phyloP scores from a whole-genome alignment of 441 rosid genomes.

The Pelargonium cotyledonis region DNA sequence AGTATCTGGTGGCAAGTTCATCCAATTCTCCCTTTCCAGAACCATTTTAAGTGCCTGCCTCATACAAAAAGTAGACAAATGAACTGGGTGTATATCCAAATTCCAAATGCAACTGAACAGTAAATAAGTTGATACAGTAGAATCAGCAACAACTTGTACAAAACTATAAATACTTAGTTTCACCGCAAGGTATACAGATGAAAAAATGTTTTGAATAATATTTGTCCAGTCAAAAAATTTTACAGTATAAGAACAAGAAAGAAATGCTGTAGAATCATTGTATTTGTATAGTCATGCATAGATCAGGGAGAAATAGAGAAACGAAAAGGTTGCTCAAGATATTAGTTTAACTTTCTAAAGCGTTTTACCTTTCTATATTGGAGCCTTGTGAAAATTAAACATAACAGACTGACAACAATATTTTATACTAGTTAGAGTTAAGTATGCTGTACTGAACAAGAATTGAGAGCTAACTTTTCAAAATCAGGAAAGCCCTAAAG shows the following conservation, averaged over 20 bases:
- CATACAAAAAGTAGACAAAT: not conserved
- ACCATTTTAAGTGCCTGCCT: slow-evolving; percentile 96
- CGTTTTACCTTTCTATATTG: not conserved
- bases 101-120: slow-evolving; percentile 6
- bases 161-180: not conserved
- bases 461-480: not conserved
- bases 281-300: not conserved
- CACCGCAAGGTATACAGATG: not conserved
- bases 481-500: not conserved
- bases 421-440: not conserved
- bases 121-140: not conserved
- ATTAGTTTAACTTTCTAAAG: not conserved
- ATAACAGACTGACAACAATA: not conserved
- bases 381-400: not conserved
- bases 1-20: slow-evolving; percentile 66
- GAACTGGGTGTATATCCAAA: not conserved
- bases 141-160: slow-evolving; percentile 4
- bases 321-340: not conserved
- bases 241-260: slow-evolving; percentile 5
- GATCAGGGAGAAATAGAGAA: not conserved
- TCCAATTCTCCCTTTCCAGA: slow-evolving; percentile 93
- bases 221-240: not conserved
- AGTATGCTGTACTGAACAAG: not conserved
- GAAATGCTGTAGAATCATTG: not conserved
- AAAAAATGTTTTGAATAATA: not conserved